Conservation (phyloP, 1,284 basidiomycete species). For the Cutaneotrichosporon sp. region DNA sequence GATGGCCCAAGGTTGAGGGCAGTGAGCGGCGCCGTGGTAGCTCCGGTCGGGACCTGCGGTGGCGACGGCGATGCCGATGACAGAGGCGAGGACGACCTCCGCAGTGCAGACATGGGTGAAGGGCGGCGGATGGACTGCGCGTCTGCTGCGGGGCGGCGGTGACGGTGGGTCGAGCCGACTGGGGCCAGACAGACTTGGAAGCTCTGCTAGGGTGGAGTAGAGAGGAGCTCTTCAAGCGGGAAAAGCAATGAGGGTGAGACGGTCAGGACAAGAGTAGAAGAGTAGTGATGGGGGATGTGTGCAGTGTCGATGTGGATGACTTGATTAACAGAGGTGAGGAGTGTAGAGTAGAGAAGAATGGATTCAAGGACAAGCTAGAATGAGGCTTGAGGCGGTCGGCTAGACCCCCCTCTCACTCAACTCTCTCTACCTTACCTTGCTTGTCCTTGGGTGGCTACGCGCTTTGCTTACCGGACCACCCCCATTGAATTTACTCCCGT, state of each 20-base stretch:
- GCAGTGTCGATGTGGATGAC: background rate
- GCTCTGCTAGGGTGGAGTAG: background rate
- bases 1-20: constrained; percentile 19
- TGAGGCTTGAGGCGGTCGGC: background rate
- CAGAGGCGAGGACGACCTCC: constrained; percentile 27
- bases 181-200: background rate
- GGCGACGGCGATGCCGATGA: constrained; percentile 28
- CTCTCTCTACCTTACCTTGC: too few relatives aligned
- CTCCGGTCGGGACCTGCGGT: constrained; percentile 15
- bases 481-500: background rate
- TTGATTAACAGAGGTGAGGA: background rate
- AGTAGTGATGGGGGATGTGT: background rate
- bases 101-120: constrained; percentile 24
- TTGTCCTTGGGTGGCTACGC: background rate
- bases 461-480: background rate
- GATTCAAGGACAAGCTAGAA: background rate
- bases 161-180: background rate
- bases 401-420: too few relatives aligned
- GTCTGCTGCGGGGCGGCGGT: constrained; percentile 1
- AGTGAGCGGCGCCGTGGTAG: background rate
- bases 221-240: background rate
- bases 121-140: background rate
- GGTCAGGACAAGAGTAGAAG: background rate
- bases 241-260: background rate
- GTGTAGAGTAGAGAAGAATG: background rate